A percentile compares a stretch with the other conserved stretches of the same genome.
phyloP scores from a whole-genome alignment of 768 basidiomycete species.

The Boletus reticuloceps region DNA sequence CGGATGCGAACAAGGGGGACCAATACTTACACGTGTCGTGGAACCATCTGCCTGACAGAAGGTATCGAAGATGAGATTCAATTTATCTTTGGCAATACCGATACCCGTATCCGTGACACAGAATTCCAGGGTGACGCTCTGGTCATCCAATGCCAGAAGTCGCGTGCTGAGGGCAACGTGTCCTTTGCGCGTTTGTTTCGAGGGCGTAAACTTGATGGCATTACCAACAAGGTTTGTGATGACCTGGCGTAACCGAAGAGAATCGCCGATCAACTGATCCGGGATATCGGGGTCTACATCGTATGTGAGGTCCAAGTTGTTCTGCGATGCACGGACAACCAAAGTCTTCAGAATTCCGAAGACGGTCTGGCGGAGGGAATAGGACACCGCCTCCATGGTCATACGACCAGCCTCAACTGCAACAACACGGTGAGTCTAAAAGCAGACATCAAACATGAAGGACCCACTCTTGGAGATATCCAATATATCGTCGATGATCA shows the following conservation, averaged over 20 bases:
- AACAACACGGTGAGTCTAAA: slow-evolving; percentile 9
- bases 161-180: slow-evolving; percentile 89
- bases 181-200: slow-evolving; percentile 74
- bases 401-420: slow-evolving; percentile 97
- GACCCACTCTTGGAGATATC: slow-evolving; percentile 98
- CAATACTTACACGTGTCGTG: slow-evolving; percentile 74
- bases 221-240: slow-evolving; percentile 96
- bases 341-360: slow-evolving; percentile 98
- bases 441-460: neutral
- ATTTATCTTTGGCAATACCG: slow-evolving; percentile 97
- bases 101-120: slow-evolving; percentile 98
- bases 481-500: slow-evolving; percentile 99
- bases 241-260: slow-evolving; percentile 89
- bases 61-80: slow-evolving; percentile 98
- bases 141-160: slow-evolving; percentile 73
- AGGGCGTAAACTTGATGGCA: slow-evolving; percentile 95
- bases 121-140: slow-evolving; percentile 90
- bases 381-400: slow-evolving; percentile 99
- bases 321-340: slow-evolving; percentile 95
- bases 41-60: slow-evolving; percentile 99
- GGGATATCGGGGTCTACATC: slow-evolving; percentile 95
- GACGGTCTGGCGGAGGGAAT: slow-evolving; percentile 94
- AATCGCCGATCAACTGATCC: slow-evolving; percentile 96
- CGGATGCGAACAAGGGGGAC: slow-evolving; percentile 5
- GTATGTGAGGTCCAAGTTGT: slow-evolving; percentile 93